phyloP scores from a whole-genome alignment of 768 basidiomycete species.

The Leccinellum albellum region DNA sequence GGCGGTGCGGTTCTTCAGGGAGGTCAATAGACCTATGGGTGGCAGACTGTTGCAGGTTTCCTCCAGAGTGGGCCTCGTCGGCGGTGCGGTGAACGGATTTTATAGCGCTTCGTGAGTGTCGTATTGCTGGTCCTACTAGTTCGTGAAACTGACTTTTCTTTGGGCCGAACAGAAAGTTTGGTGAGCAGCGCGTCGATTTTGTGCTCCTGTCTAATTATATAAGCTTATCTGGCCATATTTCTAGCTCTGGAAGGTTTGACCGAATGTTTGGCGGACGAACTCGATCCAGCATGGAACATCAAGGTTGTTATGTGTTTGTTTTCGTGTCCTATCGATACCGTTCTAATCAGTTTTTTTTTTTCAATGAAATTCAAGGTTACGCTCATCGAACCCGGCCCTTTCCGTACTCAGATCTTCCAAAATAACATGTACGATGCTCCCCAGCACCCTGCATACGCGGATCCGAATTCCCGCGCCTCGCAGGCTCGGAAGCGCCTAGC shows the following conservation, averaged over 20 bases:
- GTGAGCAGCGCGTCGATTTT: background rate
- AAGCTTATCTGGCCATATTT: background rate
- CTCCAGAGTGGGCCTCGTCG: conserved; percentile 31
- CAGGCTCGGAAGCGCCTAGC: background rate
- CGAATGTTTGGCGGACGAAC: conserved; percentile 9
- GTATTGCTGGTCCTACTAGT: background rate
- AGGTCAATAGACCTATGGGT: conserved; percentile 36
- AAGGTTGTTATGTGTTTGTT: conserved; percentile 7
- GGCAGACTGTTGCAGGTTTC: conserved; percentile 39
- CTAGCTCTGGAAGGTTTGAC: conserved; percentile 18
- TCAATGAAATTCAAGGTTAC: conserved; percentile 8
- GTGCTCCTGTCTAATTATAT: background rate
- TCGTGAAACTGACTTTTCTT: background rate
- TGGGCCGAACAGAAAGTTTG: conserved; percentile 12
- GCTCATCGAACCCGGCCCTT: conserved; percentile 17
- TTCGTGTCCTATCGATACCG: background rate
- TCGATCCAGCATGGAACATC: conserved; percentile 19
- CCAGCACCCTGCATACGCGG: conserved; percentile 19
- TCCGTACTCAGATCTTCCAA: conserved; percentile 9
- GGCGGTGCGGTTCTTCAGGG: conserved; percentile 34
- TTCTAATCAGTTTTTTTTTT: background rate
- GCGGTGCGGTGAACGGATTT: conserved; percentile 1
- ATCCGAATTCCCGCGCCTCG: conserved; percentile 3
- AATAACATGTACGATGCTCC: background rate
- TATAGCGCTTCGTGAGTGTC: conserved; percentile 28